Evolutionary conservation across 2,329 filamentous ascomycete genomes (phyloP).

Genomic region (Monilinia fructigena): DNA sequence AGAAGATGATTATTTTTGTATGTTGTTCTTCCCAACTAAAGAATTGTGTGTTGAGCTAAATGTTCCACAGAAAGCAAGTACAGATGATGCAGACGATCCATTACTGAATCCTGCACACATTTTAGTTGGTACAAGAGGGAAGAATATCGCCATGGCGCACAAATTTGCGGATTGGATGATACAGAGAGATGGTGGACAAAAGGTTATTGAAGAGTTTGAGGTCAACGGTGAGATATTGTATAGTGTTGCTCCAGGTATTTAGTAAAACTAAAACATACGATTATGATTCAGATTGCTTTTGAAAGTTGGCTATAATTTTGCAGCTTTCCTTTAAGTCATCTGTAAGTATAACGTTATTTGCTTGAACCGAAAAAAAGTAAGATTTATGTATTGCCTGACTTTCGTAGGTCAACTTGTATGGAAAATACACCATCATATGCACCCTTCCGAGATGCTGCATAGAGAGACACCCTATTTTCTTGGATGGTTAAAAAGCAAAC

Average conservation of each 20-base stretch:
- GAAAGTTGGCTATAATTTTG: not conserved
- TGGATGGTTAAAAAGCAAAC: not conserved
- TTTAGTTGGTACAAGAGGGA: constrained; percentile 42
- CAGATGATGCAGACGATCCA: constrained; percentile 42
- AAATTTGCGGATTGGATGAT: constrained; percentile 45
- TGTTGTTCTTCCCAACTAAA: not conserved
- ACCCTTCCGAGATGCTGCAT: too few relatives aligned
- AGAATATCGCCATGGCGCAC: constrained; percentile 41
- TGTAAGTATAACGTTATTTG: not conserved
- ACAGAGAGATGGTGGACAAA: constrained; percentile 41
- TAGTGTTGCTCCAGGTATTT: constrained; percentile 39
- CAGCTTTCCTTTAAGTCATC: not conserved
- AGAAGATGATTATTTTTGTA: constrained; percentile 42
- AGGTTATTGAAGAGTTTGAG: constrained; percentile 42
- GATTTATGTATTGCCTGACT: too few relatives aligned
- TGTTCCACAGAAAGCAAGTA: constrained; percentile 38
- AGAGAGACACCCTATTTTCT: not conserved
- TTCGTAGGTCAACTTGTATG: too few relatives aligned
- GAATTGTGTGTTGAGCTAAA: constrained; percentile 17
- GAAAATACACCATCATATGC: too few relatives aligned
- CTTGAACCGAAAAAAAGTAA: too few relatives aligned
- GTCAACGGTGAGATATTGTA: constrained; percentile 43
- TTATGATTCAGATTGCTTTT: not conserved
- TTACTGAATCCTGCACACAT: constrained; percentile 48
- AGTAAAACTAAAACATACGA: not conserved